Percentiles rank a stretch among this genome's conserved stretches.
phyloP scores from a whole-genome alignment of 202 grass and related monocot genomes.

The Sporobolus alterniflorus region DNA sequence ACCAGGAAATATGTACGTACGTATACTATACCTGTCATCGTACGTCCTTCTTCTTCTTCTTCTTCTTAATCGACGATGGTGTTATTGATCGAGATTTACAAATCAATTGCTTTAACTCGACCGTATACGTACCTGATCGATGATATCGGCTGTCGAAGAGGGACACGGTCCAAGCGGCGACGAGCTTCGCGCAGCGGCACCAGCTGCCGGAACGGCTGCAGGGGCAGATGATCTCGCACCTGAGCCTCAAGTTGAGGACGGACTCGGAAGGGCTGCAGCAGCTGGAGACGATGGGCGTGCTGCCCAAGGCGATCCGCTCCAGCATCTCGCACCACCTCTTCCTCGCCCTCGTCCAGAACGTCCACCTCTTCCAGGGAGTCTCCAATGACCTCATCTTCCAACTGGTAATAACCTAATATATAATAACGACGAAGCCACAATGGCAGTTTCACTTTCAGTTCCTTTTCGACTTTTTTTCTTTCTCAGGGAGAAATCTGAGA shows the following conservation, averaged over 20 bases:
- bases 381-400: slow-evolving; percentile 86
- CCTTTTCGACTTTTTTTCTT: too few relatives aligned
- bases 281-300: slow-evolving; percentile 67
- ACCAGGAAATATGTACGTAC: slow-evolving; percentile 63
- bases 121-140: too few relatives aligned
- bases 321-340: slow-evolving; percentile 91
- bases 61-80: neutral
- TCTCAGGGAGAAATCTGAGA: too few relatives aligned
- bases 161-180: slow-evolving; percentile 75
- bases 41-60: too few relatives aligned
- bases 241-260: slow-evolving; percentile 88
- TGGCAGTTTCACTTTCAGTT: neutral
- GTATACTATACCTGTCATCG: too few relatives aligned
- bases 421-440: neutral
- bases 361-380: slow-evolving; percentile 75
- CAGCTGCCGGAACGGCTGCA: slow-evolving; percentile 62
- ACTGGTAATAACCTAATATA: too few relatives aligned
- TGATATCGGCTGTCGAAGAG: too few relatives aligned
- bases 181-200: slow-evolving; percentile 68
- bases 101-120: too few relatives aligned
- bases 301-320: slow-evolving; percentile 87
- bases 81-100: too few relatives aligned
- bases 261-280: slow-evolving; percentile 85
- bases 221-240: slow-evolving; percentile 88
- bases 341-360: slow-evolving; percentile 63